Percentiles rank a stretch among this genome's conserved stretches.
Evolutionary conservation across 2,329 filamentous ascomycete species (phyloP).

Genomic region (Pseudogymnoascus sp.): DNA sequence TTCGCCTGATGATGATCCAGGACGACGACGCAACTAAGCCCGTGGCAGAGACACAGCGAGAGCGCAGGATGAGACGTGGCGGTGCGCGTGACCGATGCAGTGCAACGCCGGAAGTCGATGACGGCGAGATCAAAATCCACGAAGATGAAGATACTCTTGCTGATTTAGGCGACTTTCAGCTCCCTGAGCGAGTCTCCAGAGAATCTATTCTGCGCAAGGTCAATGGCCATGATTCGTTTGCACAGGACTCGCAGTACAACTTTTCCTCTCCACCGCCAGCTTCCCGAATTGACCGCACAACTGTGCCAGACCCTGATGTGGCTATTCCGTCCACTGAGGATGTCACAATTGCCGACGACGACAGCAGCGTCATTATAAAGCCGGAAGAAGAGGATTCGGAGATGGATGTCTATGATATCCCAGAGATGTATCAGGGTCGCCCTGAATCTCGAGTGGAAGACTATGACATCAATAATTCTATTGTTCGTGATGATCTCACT

Average conservation of each 20-base stretch:
- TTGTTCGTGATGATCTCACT: conserved; percentile 17
- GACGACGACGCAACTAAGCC: conserved; percentile 52
- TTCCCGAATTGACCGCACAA: not conserved
- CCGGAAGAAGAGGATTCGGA: conserved; percentile 52
- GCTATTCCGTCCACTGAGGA: conserved; percentile 83
- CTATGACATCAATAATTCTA: conserved; percentile 46
- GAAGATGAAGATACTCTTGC: conserved; percentile 55
- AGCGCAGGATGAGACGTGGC: conserved; percentile 61
- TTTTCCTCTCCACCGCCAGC: conserved; percentile 53
- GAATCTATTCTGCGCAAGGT: conserved; percentile 90
- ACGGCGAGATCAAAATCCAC: conserved; percentile 30
- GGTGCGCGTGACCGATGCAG: conserved; percentile 39
- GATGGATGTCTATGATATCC: conserved; percentile 59
- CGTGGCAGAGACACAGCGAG: conserved; percentile 58
- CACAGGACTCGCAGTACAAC: conserved; percentile 55
- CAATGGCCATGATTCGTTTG: conserved; percentile 53
- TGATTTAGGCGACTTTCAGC: conserved; percentile 55
- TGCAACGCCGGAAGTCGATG: conserved; percentile 27
- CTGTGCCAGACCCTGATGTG: conserved; percentile 64
- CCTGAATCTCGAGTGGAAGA: conserved; percentile 43
- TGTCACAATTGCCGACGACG: conserved; percentile 46
- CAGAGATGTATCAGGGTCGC: conserved; percentile 54
- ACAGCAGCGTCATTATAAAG: conserved; percentile 60
- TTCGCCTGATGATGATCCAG: conserved; percentile 83
- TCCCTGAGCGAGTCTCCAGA: conserved; percentile 75